Conservation (phyloP, 2,329 filamentous ascomycete species). For the Aspergillus piperis region DNA sequence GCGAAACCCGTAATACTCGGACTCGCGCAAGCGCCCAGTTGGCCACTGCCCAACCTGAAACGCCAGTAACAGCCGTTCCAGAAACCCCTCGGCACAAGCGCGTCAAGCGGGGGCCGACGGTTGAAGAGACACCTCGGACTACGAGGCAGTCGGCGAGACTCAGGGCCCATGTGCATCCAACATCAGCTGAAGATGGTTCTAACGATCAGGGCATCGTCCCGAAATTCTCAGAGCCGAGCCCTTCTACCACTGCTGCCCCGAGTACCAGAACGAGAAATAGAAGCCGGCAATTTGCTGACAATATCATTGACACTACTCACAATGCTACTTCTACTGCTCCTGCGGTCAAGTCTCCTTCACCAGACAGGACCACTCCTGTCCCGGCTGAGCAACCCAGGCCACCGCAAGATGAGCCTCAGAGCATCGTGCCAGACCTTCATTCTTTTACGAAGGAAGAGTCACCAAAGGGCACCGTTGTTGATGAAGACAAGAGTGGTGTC, state of each 20-base stretch:
- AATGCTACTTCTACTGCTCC: not conserved
- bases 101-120: conserved; percentile 30
- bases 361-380: conserved; percentile 17
- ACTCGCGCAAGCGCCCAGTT: conserved; percentile 19
- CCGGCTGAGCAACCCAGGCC: conserved; percentile 9
- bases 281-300: conserved; percentile 16
- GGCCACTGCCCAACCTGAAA: conserved; percentile 14
- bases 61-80: conserved; percentile 20
- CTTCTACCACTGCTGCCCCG: conserved; percentile 15
- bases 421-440: not conserved
- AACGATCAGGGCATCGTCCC: conserved; percentile 8
- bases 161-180: conserved; percentile 25
- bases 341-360: conserved; percentile 17
- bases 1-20: conserved; percentile 28
- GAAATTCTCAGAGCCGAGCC: conserved; percentile 21
- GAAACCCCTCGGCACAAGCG: conserved; percentile 37
- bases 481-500: conserved; percentile 8
- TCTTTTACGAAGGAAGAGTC: conserved; percentile 7
- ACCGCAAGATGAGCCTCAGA: conserved; percentile 10
- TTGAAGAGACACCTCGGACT: conserved; percentile 35
- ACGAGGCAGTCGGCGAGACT: conserved; percentile 40
- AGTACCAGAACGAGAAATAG: conserved; percentile 20
- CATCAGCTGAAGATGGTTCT: conserved; percentile 21
- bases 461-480: conserved; percentile 12
- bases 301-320: conserved; percentile 10